Conservation (phyloP, 192 early-diverging fungal genomes). For the Linnemannia elongata region DNA sequence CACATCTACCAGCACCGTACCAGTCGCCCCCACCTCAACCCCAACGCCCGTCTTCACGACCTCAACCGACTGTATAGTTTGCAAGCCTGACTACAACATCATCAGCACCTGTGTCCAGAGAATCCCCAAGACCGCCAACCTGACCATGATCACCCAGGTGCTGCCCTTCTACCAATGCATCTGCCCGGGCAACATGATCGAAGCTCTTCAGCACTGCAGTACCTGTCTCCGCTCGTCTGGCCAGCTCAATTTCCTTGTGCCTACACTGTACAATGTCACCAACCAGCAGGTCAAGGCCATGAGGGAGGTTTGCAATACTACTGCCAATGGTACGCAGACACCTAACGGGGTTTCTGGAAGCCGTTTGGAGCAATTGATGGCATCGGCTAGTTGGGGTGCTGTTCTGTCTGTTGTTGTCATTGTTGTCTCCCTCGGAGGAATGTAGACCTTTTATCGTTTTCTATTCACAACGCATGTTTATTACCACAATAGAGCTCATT, state of each 20-base stretch:
- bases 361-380: not conserved
- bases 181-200: constrained; percentile 22
- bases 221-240: constrained; percentile 38
- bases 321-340: constrained; percentile 19
- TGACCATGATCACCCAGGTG: constrained; percentile 44
- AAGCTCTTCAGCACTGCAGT: constrained; percentile 31
- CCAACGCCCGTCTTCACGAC: constrained; percentile 33
- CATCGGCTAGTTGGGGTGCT: constrained; percentile 15
- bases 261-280: constrained; percentile 30
- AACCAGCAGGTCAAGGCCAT: constrained; percentile 34
- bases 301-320: constrained; percentile 32
- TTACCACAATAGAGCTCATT: not conserved
- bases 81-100: constrained; percentile 10
- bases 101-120: constrained; percentile 19
- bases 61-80: constrained; percentile 21
- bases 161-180: constrained; percentile 46
- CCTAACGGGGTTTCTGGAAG: constrained; percentile 15
- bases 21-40: not conserved
- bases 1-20: not conserved
- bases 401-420: constrained; percentile 4
- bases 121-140: constrained; percentile 25
- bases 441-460: not conserved
- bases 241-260: constrained; percentile 21
- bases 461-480: not conserved
- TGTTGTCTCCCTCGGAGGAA: not conserved